These are phyloP conservation scores for Vaccinium darrowii DNA, from an alignment of 148 eudicot genomes.

Conservation along the genomic window DNA sequence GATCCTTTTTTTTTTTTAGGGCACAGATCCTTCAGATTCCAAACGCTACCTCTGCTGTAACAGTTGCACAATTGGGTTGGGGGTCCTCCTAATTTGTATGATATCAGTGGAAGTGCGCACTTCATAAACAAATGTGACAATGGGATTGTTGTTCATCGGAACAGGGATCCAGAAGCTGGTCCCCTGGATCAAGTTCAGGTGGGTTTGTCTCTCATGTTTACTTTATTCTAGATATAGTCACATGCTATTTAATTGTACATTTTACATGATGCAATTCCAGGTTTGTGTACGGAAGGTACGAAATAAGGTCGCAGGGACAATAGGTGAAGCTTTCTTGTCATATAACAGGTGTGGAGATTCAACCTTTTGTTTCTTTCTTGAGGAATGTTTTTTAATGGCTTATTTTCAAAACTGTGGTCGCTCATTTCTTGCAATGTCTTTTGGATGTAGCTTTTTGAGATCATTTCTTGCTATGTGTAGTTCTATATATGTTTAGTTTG, in stretches of 20 bases:
- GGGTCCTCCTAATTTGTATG: constrained; percentile 75
- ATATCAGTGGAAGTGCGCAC: constrained; percentile 99
- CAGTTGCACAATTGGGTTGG: constrained; percentile 92
- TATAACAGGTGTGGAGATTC: constrained; percentile 60
- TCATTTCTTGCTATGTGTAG: too few relatives aligned
- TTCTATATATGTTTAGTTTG: neutral
- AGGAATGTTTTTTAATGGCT: neutral
- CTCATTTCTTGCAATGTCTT: neutral
- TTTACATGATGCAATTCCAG: constrained; percentile 30
- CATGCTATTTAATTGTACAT: neutral
- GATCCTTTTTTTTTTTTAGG: neutral
- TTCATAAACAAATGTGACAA: constrained; percentile 98
- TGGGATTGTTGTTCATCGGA: constrained; percentile 92
- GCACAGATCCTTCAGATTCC: neutral
- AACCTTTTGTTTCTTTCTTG: neutral
- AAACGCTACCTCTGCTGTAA: constrained; percentile 23
- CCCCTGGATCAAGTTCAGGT: constrained; percentile 83
- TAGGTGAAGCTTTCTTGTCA: constrained; percentile 75
- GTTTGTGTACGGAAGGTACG: constrained; percentile 90
- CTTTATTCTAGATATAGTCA: neutral
- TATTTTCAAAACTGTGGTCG: neutral
- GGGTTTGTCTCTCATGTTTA: neutral
- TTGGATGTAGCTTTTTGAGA: neutral
- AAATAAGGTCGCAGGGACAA: constrained; percentile 84
- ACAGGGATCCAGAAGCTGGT: constrained; percentile 82